Evolutionary conservation across 495 filamentous ascomycete genomes (phyloP), one percentile per base, ranked within the genome.

Genomic region (Trichocladium antarcticum): DNA sequence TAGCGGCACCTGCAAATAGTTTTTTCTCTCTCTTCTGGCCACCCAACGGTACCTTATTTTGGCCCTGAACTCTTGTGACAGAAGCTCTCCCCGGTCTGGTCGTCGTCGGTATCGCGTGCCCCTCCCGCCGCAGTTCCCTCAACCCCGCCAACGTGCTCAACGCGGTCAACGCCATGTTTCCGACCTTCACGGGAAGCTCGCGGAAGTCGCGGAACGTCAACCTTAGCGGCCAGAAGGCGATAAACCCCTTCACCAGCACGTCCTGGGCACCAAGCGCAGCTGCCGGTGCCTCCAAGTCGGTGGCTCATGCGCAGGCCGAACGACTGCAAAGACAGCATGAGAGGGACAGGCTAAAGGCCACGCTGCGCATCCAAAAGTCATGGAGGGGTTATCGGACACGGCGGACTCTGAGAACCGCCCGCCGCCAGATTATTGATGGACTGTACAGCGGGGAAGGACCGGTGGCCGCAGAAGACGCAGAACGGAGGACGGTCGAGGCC

Each of bases 121-220:
- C 29, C 34, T 34, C 37, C 24, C 41, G 21, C 14, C 14, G 27
- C 19, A 2, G 36, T 20, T 21, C 31, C 12, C 45, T 21, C 15
- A 48, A 17, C 34, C 35, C 31, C 31, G 24, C 20, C 29, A 20
- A 12, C 46, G 34, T 16, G n/a, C 45, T 21, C 15, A 48, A 17
- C 34, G 28, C 31, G 21, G 24, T 15, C 29, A 20, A 12, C 46
- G 34, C n/a, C 46, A 97, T 97, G 90, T 94, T 90, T 66, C 81
- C 81, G 47, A 84, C 82, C 34, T 98, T 98, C 67, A 90, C 85
- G 22, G 92, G 92, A 48, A 85, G 64, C 69, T 83, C 89, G 56
- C 81, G 88, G 56, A 84, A 83, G 47, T 82, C 81, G 42, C 83
- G 92, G 45, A 86, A 95, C 62, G 87, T 98, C 55, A 95, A 98